Conservation (phyloP, 331 rosid species). For the Saraca asoca region DNA sequence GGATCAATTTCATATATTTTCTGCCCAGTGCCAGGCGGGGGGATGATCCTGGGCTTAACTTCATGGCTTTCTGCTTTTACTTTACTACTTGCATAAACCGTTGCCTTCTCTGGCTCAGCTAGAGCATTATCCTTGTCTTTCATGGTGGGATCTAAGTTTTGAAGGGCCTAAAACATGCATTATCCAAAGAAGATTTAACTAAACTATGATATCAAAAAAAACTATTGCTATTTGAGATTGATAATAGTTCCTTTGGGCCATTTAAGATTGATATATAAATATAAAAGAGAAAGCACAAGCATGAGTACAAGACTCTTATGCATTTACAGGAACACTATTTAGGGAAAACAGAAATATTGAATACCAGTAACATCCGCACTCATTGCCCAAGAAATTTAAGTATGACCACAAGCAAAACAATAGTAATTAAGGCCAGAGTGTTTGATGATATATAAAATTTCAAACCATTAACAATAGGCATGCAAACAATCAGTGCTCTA, state of each 20-base stretch:
- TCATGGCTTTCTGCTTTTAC: conserved; percentile 32
- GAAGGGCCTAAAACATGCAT: conserved; percentile 25
- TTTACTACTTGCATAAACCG: conserved; percentile 40
- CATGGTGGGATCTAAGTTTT: conserved; percentile 31
- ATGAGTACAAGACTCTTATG: conserved; percentile 25
- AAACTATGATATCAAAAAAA: conserved; percentile 20
- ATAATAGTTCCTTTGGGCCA: background rate
- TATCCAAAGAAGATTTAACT: conserved; percentile 27
- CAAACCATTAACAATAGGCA: conserved; percentile 6
- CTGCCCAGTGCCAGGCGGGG: conserved; percentile 80
- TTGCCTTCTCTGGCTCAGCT: conserved; percentile 38
- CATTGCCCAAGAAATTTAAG: background rate
- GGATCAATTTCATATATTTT: conserved; percentile 80
- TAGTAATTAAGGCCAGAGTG: background rate
- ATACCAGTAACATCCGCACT: conserved; percentile 11
- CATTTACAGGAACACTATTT: conserved; percentile 20
- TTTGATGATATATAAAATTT: conserved; percentile 2
- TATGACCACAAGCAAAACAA: conserved; percentile 8
- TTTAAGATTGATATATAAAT: too few relatives aligned
- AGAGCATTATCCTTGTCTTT: conserved; percentile 37
- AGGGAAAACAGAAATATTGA: conserved; percentile 17
- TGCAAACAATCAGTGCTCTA: background rate
- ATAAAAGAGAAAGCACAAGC: conserved; percentile 24
- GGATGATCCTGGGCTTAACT: conserved; percentile 47
- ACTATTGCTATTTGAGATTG: conserved; percentile 22